Evolutionary conservation across 75 land plant species (phyloP).

Genomic region (Pinus albicaulis): DNA sequence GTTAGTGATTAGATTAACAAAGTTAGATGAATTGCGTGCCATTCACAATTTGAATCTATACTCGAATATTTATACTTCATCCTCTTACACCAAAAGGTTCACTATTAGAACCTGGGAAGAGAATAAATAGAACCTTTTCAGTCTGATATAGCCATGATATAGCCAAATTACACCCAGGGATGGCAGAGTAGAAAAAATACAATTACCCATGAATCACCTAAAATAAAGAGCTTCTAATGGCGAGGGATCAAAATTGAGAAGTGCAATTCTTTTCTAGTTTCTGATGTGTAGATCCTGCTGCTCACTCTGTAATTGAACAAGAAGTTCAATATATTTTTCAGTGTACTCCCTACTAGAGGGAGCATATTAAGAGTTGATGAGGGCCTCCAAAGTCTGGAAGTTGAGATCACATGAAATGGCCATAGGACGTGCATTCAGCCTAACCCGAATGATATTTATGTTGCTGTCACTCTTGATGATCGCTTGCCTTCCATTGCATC

Average conservation of each 20-base stretch:
- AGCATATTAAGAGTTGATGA: not conserved
- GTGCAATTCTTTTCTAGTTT: not conserved
- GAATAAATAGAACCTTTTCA: not conserved
- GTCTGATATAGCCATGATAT: not conserved
- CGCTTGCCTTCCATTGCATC: slow-evolving; percentile 22
- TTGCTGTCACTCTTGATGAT: not conserved
- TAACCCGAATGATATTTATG: not conserved
- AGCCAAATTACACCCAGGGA: not conserved
- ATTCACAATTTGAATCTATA: not conserved
- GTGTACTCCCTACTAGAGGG: not conserved
- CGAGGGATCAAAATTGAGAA: slow-evolving; percentile 9
- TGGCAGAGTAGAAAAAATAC: not conserved
- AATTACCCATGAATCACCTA: slow-evolving; percentile 3
- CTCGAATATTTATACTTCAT: not conserved
- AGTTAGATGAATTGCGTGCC: not conserved
- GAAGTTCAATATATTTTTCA: not conserved
- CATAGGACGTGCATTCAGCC: not conserved
- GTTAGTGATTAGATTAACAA: not conserved
- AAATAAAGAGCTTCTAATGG: not conserved
- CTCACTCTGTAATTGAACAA: slow-evolving; percentile 6
- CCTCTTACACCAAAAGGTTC: slow-evolving; percentile 4
- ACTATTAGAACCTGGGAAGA: not conserved
- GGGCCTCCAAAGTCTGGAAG: not conserved
- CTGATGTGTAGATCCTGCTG: not conserved
- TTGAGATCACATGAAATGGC: not conserved